Conservation (phyloP, 352 stramenopile species). For the Phytophthora pisi region DNA sequence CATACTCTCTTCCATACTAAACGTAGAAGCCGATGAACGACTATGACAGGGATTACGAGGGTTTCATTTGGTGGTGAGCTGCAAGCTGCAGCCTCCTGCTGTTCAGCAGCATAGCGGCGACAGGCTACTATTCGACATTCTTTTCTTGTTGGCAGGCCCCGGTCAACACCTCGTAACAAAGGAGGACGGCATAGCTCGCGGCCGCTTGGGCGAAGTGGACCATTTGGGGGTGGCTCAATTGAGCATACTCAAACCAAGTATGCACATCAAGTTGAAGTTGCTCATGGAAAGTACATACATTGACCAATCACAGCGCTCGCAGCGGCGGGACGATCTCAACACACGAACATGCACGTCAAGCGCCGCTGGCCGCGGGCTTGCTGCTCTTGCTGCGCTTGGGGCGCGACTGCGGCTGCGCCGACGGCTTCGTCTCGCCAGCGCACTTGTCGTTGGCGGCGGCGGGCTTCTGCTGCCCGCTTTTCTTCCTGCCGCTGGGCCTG, state of each 20-base stretch:
- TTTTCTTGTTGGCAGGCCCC: neutral
- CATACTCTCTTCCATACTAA: neutral
- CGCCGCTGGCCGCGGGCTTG: slow-evolving; percentile 1
- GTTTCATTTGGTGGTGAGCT: neutral
- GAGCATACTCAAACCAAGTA: slow-evolving; percentile 2
- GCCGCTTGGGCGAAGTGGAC: neutral
- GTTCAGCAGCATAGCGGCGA: too few species aligned
- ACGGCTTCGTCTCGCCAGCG: neutral
- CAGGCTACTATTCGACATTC: neutral
- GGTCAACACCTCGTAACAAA: neutral
- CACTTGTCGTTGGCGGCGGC: neutral
- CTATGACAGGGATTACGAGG: neutral
- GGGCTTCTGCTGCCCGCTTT: neutral
- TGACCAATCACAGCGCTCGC: slow-evolving; percentile 12
- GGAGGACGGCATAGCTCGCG: neutral
- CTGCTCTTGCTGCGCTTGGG: slow-evolving; percentile 3
- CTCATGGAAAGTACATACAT: slow-evolving; percentile 14
- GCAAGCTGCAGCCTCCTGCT: too few species aligned
- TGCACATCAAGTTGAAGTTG: slow-evolving; percentile 23
- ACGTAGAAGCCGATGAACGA: neutral
- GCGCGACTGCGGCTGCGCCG: neutral
- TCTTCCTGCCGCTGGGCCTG: slow-evolving; percentile 10
- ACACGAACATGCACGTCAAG: neutral
- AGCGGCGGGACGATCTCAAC: slow-evolving; percentile 1
- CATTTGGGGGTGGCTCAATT: slow-evolving; percentile 1